Base-by-base conservation (phyloP, 768 basidiomycete genomes). In the Leucosporidium creatinivorum region DNA sequence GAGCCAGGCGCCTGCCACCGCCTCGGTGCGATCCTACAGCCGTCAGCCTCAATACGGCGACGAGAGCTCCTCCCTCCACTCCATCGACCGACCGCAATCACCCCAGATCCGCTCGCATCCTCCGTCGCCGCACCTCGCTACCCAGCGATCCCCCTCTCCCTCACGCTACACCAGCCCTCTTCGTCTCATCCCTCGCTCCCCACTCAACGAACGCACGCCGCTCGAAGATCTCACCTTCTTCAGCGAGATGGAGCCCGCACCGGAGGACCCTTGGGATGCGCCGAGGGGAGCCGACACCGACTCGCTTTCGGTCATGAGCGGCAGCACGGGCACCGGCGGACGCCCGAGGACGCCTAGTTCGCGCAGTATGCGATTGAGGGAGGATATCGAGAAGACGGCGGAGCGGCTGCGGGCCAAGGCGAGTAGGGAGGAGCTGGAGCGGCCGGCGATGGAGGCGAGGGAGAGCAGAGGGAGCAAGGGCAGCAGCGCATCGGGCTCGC, bases 191-290 rank as follows among this genome's bases (percentile, higher is more conserved):
- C 66, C 70, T 0, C 70, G 70, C 2, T 65, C 67, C 7, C 63
- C 70, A 3, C 57, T 61, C 19, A 72, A 72, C 54, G 61, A 72
- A 26, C 50, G 64, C 17, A 54, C 61, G 0, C 70, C 70, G 2
- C 50, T 68, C 49, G 67, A 72, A 17, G 70, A 72, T 19, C 61
- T 72, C 13, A 26, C 63, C 17, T 72, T 68, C 64, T 58, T 68
- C 25, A 51, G 65, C 30, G 70, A 72, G 5, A 63, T 61, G n/a
- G 69, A 56, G 0, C 31, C 63, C 47, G 33, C 17, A 15, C 36
- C 55, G 3, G 54, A 57, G 13, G 23, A 57, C 10, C 33, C 21
- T 25, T 60, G 39, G 39, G 39, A 25, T 25, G 21, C 50, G 7
- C 30, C 23, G 51, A 49, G 4, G 39, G 48, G 33, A 19, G 21